Base-by-base conservation (phyloP, 1,139 yeast genomes). In the Suhomyces choctaworum region DNA sequence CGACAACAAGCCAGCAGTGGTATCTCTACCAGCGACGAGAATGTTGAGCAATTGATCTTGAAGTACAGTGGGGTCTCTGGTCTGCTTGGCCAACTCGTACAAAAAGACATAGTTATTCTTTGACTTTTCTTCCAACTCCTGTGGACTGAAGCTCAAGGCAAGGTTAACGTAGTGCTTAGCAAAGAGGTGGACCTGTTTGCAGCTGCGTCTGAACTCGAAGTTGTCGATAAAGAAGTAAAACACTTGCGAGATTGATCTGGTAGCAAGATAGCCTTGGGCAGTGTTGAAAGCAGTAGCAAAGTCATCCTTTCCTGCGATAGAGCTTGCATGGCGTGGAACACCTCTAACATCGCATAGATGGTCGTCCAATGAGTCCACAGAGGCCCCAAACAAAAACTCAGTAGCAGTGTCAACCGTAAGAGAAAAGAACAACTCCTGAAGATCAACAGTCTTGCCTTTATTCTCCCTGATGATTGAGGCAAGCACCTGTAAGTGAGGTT, bases 361-460 rank as follows among this genome's bases (percentile, higher is more conserved):
- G 11, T 24, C 26, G 4, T 4, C 8, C 19, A 75, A 62, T 11
- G 69, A 56, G 36, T 63, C 62, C 10, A 71, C 73, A 9, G 77
- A 66, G 48, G 70, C 76, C 10, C 82, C 83, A 56, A 78, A 76
- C 47, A 78, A 60, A 48, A 76, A 76, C 53, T 78, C 81, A 11
- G 81, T 71, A 3, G 82, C 75, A 15, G 79, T 67, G 51, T 78
- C 83, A 40, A 78, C 64, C 4, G 83, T 78, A 31, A 78, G 58
- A 39, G 58, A 56, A 55, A 69, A 76, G 50, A 75, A 74, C 32
- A 70, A 58, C 21, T 60, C 66, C 49, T 76, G 80, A 17, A 76
- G 52, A 43, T 78, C 80, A 42, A 75, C 59, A 12, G 48, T 39
- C 10, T 25, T 7, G 7, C 58, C 58, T 10, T 40, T 32, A 10